Conservation (phyloP, 108 stramenopile species). For the Pseudonitzschia pungens region DNA sequence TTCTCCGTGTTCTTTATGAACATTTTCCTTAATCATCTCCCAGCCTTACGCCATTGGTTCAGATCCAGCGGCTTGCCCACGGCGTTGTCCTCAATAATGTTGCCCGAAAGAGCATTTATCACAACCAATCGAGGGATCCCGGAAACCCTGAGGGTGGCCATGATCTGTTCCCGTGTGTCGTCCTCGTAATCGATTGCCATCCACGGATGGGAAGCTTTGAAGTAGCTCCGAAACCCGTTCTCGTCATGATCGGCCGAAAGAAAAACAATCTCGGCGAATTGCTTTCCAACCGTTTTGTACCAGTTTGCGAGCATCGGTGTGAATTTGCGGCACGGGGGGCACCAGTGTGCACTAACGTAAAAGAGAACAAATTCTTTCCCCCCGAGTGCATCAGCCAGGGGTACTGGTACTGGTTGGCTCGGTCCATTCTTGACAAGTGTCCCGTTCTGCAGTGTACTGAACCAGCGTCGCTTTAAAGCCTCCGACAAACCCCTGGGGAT, state of each 20-base stretch:
- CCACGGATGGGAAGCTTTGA: slow-evolving; percentile 76
- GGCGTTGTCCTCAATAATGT: slow-evolving; percentile 70
- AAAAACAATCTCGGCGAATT: slow-evolving; percentile 83
- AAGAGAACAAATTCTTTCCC: slow-evolving; percentile 75
- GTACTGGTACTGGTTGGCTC: slow-evolving; percentile 41
- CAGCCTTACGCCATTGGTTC: slow-evolving; percentile 36
- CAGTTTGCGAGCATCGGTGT: slow-evolving; percentile 86
- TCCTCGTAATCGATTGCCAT: slow-evolving; percentile 76
- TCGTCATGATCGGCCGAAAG: slow-evolving; percentile 77
- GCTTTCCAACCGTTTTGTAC: slow-evolving; percentile 49
- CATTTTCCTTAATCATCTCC: not conserved
- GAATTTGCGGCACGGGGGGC: slow-evolving; percentile 82
- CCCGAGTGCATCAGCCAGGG: slow-evolving; percentile 59
- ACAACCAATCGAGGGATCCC: slow-evolving; percentile 78
- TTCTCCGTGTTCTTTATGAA: too few relatives aligned
- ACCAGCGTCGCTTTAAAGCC: slow-evolving; percentile 41
- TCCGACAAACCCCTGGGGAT: slow-evolving; percentile 41
- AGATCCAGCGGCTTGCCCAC: slow-evolving; percentile 74
- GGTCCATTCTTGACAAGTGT: slow-evolving; percentile 44
- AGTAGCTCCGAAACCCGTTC: slow-evolving; percentile 71
- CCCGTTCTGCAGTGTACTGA: slow-evolving; percentile 50
- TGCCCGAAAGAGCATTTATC: slow-evolving; percentile 72
- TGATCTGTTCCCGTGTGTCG: slow-evolving; percentile 61
- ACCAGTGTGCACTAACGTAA: slow-evolving; percentile 77
- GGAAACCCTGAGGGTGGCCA: slow-evolving; percentile 56